Conservation (phyloP, 495 filamentous ascomycete species). For the Chaetomium tenue region DNA sequence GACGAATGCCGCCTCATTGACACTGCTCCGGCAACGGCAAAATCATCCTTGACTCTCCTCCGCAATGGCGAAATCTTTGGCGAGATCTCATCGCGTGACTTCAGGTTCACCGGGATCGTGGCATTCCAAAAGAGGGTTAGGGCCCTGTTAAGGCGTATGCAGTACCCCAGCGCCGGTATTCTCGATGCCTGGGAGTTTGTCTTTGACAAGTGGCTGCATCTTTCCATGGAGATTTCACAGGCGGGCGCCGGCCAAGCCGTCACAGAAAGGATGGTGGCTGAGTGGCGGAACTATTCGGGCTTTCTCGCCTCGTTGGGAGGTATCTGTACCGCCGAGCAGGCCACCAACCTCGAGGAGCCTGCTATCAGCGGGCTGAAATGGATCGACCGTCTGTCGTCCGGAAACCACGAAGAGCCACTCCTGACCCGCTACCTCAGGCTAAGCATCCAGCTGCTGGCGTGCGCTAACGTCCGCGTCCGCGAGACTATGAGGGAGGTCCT, state of each 20-base stretch:
- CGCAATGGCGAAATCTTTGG: constrained; percentile 59
- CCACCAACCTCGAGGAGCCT: constrained; percentile 53
- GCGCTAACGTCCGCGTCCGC: constrained; percentile 58
- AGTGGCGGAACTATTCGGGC: constrained; percentile 66
- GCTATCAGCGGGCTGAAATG: constrained; percentile 56
- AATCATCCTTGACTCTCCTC: constrained; percentile 52
- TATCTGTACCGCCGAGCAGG: constrained; percentile 61
- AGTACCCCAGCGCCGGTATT: constrained; percentile 58
- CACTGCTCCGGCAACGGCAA: constrained; percentile 44
- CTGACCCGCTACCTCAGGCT: constrained; percentile 59
- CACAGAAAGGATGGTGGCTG: constrained; percentile 54
- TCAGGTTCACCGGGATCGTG: constrained; percentile 62
- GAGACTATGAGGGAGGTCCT: constrained; percentile 63
- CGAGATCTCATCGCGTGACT: constrained; percentile 60
- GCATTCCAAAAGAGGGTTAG: constrained; percentile 64
- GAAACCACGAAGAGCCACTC: constrained; percentile 56
- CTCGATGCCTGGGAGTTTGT: constrained; percentile 63
- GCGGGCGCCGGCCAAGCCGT: constrained; percentile 44
- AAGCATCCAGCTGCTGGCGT: constrained; percentile 61
- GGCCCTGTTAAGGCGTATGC: constrained; percentile 56
- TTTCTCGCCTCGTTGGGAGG: constrained; percentile 66
- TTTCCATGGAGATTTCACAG: constrained; percentile 59
- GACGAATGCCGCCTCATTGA: constrained; percentile 59
- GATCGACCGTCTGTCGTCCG: constrained; percentile 61
- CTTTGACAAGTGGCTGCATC: constrained; percentile 58